Percentiles rank a stretch among this genome's conserved stretches.
Conservation (phyloP, 257 asterid species). For the Ajuga chamaepitys region DNA sequence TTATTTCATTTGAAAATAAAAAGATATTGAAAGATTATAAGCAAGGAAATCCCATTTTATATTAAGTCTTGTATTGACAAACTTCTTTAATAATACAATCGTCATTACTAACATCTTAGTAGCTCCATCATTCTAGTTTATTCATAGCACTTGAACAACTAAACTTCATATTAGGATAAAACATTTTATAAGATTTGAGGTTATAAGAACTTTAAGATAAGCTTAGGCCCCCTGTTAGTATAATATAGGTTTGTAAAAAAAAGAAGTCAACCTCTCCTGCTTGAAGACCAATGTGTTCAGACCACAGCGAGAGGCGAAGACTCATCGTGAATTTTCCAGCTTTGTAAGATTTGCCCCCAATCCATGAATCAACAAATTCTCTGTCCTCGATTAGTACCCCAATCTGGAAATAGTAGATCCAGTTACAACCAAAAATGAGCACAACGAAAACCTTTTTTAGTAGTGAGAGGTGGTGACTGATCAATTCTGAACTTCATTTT, state of each 20-base stretch:
- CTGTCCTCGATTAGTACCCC: slow-evolving; percentile 86
- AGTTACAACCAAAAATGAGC: slow-evolving; percentile 1
- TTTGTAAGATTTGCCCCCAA: slow-evolving; percentile 77
- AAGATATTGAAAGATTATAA: no score
- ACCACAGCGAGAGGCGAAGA: slow-evolving; percentile 86
- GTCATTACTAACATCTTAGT: no score
- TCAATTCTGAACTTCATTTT: slow-evolving; percentile 4
- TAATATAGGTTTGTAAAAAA: slow-evolving; percentile 6
- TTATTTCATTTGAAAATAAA: no score
- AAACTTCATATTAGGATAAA: no score
- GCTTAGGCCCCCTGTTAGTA: neutral
- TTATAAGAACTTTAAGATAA: no score
- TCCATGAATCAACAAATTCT: slow-evolving; percentile 70
- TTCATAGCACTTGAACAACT: no score
- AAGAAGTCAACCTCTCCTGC: slow-evolving; percentile 49
- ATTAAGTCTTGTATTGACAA: no score
- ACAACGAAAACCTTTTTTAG: neutral
- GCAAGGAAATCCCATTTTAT: no score
- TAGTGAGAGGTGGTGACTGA: neutral
- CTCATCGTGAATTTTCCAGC: slow-evolving; percentile 89
- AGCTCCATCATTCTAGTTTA: no score
- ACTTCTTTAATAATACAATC: no score
- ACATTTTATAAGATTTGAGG: no score
- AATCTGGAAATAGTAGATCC: slow-evolving; percentile 46
- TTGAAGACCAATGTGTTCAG: slow-evolving; percentile 92